Conservation (phyloP, 768 basidiomycete genomes). For the Macrolepiota fuliginosa region DNA sequence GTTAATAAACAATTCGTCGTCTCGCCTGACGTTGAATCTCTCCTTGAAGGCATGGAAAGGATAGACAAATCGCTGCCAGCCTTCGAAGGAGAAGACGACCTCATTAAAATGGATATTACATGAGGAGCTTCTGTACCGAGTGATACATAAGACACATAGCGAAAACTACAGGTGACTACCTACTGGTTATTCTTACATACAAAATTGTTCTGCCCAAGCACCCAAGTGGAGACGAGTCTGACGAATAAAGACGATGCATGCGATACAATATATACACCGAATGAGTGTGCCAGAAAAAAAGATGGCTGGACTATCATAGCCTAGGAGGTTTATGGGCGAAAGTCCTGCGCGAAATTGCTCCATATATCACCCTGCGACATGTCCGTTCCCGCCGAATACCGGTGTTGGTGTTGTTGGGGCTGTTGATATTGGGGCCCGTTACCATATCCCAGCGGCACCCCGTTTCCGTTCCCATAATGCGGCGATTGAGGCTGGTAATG, state of each 20-base stretch:
- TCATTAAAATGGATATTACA: conserved; percentile 52
- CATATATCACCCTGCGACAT: conserved; percentile 36
- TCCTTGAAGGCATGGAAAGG: conserved; percentile 64
- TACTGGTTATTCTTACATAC: neutral
- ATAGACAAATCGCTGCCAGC: conserved; percentile 34
- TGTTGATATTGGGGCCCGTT: neutral
- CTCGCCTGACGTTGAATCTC: conserved; percentile 77
- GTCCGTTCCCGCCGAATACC: conserved; percentile 1
- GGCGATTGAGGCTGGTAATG: conserved; percentile 7
- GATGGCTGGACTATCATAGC: too few species aligned
- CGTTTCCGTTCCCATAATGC: neutral
- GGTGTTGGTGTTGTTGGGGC: conserved; percentile 4
- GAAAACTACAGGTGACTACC: neutral
- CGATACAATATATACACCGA: neutral
- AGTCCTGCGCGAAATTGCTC: conserved; percentile 32
- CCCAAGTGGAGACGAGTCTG: neutral
- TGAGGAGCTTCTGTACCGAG: neutral
- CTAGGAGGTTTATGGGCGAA: conserved; percentile 15
- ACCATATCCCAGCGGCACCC: neutral
- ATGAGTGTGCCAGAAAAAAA: neutral
- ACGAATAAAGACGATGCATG: neutral
- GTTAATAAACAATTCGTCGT: conserved; percentile 82
- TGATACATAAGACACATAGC: neutral
- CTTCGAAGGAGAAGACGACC: conserved; percentile 40
- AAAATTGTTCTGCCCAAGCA: neutral